Evolutionary conservation across 176 grass and related monocot genomes (phyloP).

Genomic region (Avena eriantha): DNA sequence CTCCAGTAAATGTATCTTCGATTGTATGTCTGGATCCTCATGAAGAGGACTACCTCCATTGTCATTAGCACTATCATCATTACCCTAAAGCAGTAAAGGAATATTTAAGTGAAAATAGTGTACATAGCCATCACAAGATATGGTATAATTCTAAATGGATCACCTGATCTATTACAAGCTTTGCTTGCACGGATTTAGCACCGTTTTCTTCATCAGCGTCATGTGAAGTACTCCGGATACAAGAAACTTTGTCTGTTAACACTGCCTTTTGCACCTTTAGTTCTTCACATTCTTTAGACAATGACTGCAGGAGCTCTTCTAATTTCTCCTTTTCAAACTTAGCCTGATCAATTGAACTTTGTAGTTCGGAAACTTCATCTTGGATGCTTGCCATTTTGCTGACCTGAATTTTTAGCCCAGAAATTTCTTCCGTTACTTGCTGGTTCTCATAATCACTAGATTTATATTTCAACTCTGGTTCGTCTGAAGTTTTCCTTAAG

Average conservation of each 20-base stretch:
- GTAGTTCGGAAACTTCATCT: slow-evolving; percentile 67
- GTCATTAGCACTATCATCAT: slow-evolving; percentile 49
- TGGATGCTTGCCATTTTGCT: slow-evolving; percentile 76
- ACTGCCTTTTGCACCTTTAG: slow-evolving; percentile 65
- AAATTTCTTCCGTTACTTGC: slow-evolving; percentile 84
- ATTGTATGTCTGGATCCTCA: slow-evolving; percentile 54
- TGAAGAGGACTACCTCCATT: slow-evolving; percentile 45
- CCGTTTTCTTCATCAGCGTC: slow-evolving; percentile 54
- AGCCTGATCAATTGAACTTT: slow-evolving; percentile 74
- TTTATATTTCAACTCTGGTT: slow-evolving; percentile 87
- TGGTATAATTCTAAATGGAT: slow-evolving; percentile 34
- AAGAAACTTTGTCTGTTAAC: slow-evolving; percentile 57
- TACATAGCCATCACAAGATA: slow-evolving; percentile 30
- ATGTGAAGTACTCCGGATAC: slow-evolving; percentile 56
- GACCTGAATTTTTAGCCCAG: slow-evolving; percentile 73
- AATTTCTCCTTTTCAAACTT: slow-evolving; percentile 84
- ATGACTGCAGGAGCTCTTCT: slow-evolving; percentile 63
- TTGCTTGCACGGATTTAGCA: slow-evolving; percentile 60
- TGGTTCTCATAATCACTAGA: slow-evolving; percentile 78
- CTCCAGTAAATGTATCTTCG: slow-evolving; percentile 59
- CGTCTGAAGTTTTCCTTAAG: slow-evolving; percentile 61
- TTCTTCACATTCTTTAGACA: slow-evolving; percentile 76
- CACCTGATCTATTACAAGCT: slow-evolving; percentile 56
- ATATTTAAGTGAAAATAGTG: slow-evolving; percentile 42
- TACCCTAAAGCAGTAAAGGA: slow-evolving; percentile 64